Conservation (phyloP, 2,329 filamentous ascomycete species). For the Acephala macrosclerotiorum region DNA sequence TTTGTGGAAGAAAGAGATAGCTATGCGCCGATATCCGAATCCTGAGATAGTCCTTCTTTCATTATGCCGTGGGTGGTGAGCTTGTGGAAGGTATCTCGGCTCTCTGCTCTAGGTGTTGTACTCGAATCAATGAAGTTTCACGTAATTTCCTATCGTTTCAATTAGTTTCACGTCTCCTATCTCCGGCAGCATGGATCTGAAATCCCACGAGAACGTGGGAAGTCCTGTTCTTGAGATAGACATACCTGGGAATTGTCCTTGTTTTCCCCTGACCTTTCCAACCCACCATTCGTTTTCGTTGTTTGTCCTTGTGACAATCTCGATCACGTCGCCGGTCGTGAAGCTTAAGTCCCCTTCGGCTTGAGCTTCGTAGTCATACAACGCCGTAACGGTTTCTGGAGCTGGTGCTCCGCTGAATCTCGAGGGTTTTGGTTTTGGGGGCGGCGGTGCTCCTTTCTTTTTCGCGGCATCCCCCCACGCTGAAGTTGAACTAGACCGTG, state of each 20-base stretch:
- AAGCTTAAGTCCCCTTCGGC: constrained; percentile 95
- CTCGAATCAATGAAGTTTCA: constrained; percentile 47
- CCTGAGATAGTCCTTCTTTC: not conserved
- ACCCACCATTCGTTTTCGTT: constrained; percentile 99
- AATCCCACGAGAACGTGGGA: not conserved
- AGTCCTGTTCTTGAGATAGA: not conserved
- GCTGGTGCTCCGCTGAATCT: constrained; percentile 70
- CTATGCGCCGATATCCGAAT: constrained; percentile 2
- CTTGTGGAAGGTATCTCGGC: constrained; percentile 3
- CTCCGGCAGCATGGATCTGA: not conserved
- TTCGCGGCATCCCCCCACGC: constrained; percentile 64
- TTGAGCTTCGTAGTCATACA: constrained; percentile 97
- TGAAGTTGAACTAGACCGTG: constrained; percentile 50
- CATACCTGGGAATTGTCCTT: constrained; percentile 95
- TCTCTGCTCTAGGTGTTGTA: not conserved
- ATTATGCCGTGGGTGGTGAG: not conserved
- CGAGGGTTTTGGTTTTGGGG: constrained; percentile 83
- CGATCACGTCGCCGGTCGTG: constrained; percentile 85
- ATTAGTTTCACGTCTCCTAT: constrained; percentile 28
- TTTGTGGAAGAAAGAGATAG: not conserved
- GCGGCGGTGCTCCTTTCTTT: constrained; percentile 71
- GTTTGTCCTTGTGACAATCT: constrained; percentile 81
- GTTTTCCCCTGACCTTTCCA: constrained; percentile 78
- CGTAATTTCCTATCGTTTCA: constrained; percentile 55
- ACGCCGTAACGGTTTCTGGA: constrained; percentile 82